A percentile compares a stretch with the other conserved stretches of the same genome.
phyloP scores from a whole-genome alignment of 225 moss, liverwort and hornwort species.

The Bryoerythrophyllum caledonicum region DNA sequence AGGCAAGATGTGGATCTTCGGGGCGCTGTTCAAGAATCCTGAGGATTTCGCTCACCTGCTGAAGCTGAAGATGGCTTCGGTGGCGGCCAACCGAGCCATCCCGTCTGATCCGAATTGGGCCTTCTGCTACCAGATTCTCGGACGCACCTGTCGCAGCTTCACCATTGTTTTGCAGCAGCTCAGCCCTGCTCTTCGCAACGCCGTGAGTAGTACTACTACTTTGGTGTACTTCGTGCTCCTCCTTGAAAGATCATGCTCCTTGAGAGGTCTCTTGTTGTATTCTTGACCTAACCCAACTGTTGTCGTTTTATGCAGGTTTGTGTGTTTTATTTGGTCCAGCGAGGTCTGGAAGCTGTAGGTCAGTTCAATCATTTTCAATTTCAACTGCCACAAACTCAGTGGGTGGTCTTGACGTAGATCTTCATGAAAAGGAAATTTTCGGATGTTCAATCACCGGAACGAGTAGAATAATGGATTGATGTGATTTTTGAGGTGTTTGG shows the following conservation, averaged over 20 bases:
- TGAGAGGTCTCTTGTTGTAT: too few relatives aligned
- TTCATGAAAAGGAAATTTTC: neutral
- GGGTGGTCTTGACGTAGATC: neutral
- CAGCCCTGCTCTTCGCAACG: conserved; percentile 29
- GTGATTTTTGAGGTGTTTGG: neutral
- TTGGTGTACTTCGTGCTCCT: too few relatives aligned
- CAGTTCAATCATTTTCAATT: conserved; percentile 7
- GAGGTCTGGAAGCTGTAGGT: conserved; percentile 41
- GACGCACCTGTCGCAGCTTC: conserved; percentile 35
- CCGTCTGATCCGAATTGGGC: conserved; percentile 38
- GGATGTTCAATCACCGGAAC: neutral
- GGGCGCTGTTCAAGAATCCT: conserved; percentile 37
- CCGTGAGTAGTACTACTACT: conserved; percentile 23
- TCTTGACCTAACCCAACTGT: too few relatives aligned
- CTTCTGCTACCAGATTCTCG: conserved; percentile 38
- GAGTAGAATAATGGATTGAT: neutral
- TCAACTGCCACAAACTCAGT: neutral
- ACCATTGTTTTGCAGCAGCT: conserved; percentile 38
- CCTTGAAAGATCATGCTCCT: too few relatives aligned
- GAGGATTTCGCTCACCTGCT: conserved; percentile 38
- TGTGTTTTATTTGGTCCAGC: conserved; percentile 45
- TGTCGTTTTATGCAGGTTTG: conserved; percentile 28
- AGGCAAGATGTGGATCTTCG: conserved; percentile 40
- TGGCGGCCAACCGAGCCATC: conserved; percentile 32
- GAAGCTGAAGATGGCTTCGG: conserved; percentile 42